Evolutionary conservation across 495 filamentous ascomycete species (phyloP).

Genomic region (Pseudevernia furfuracea): DNA sequence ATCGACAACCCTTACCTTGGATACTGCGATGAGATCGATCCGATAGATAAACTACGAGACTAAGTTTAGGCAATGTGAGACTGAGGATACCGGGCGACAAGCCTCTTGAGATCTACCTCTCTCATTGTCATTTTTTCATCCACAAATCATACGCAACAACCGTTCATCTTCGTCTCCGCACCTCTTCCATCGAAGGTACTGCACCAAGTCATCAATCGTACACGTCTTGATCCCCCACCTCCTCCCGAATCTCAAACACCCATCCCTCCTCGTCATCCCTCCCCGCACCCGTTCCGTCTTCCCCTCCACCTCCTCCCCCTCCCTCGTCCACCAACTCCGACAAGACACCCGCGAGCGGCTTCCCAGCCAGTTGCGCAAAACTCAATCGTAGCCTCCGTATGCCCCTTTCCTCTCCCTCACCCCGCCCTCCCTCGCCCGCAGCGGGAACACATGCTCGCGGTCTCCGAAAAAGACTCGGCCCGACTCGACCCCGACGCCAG

Average conservation of each 20-base stretch:
- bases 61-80: too few species aligned
- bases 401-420: conserved; percentile 68
- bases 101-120: too few species aligned
- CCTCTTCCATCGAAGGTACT: too few species aligned
- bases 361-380: conserved; percentile 75
- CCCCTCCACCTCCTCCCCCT: conserved; percentile 53
- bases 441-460: conserved; percentile 89
- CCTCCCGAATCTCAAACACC: conserved; percentile 77
- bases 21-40: conserved; percentile 6
- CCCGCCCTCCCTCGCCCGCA: conserved; percentile 71
- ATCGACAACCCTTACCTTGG: conserved; percentile 10
- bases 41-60: too few species aligned
- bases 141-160: too few species aligned
- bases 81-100: too few species aligned
- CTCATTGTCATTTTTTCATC: too few species aligned
- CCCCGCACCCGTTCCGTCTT: conserved; percentile 52
- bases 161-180: too few species aligned
- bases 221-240: conserved; percentile 86
- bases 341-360: conserved; percentile 68
- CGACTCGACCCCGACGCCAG: conserved; percentile 59
- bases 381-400: conserved; percentile 86
- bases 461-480: conserved; percentile 56
- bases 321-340: conserved; percentile 79
- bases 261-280: conserved; percentile 90
- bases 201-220: conserved; percentile 85